Base-by-base conservation (phyloP, 2,329 filamentous ascomycete genomes). In the Apiospora marii region DNA sequence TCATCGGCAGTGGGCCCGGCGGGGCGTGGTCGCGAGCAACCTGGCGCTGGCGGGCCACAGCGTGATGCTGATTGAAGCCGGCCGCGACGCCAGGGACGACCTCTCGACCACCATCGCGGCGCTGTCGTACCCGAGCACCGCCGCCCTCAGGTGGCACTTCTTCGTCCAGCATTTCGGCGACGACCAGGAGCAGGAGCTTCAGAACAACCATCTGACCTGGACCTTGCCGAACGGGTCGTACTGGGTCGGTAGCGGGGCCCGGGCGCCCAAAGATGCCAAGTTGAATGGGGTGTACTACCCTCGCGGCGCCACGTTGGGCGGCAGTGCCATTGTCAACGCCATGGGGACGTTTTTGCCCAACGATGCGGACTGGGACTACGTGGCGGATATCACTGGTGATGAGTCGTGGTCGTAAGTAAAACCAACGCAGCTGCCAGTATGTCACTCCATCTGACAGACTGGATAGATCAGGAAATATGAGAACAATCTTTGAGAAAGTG, bases 141-240 rank as follows among this genome's bases (percentile, higher is more conserved):
- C 86, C 76, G 80, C 82, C 70, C 43, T 69, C 16, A 46, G n/a
- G 67, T 89, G 87, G 87, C 86, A 88, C 80, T 89, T 87, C 79
- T 89, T 85, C 74, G 86, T 89, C 73, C 83, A 84, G 70, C 87
- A 89, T 77, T 88, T 88, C 75, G 80, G 82, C 7, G 83, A 87
- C 72, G 88, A 89, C 78, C 6, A 24, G 8, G 84, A 85, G 70
- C 83, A 84, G 19, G 88, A 87, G 77, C 77, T 81, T 16, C 83
- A 75, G 67, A 73, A 75, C 67, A 73, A 73, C 68, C 75, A 73
- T 51, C 53, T 77, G 67, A 75, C 75, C 22, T 78, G 74, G 74
- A 72, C 64, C n/a, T 51, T 73, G 7, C 70, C 74, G 4, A 73
- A 75, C 46, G 77, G 76, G 22, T 51, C 49, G 27, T 73, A 73